Percentiles rank a stretch among this genome's conserved stretches.
These are phyloP conservation scores for Funneliformis mosseae DNA, from an alignment of 192 early-diverging fungal genomes.

Conservation along the genomic window DNA sequence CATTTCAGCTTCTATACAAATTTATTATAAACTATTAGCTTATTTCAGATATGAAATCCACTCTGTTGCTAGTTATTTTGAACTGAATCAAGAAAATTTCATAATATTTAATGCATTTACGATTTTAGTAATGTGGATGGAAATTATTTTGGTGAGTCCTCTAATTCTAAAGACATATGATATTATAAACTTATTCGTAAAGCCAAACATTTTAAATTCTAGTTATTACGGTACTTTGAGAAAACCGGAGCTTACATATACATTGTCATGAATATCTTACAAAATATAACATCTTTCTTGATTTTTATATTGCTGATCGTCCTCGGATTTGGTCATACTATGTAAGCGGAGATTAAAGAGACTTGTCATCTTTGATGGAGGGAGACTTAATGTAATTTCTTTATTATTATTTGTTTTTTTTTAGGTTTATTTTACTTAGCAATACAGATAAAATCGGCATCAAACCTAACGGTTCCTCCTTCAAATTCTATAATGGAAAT, in stretches of 20 bases:
- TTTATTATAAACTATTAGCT: neutral
- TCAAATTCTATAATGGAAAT: neutral
- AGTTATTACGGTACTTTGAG: neutral
- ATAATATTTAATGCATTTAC: neutral
- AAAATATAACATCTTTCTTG: neutral
- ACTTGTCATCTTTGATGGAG: no score
- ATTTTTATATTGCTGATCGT: neutral
- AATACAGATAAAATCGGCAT: neutral
- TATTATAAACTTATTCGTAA: neutral
- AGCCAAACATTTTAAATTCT: neutral
- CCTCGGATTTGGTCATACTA: conserved; percentile 8
- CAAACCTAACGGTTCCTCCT: neutral
- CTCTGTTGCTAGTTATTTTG: neutral
- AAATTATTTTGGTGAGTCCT: neutral
- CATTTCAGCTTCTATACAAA: neutral
- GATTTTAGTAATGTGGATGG: neutral
- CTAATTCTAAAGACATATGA: neutral
- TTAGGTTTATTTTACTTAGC: neutral
- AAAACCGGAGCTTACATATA: neutral
- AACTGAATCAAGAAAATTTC: neutral
- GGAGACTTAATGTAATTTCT: neutral
- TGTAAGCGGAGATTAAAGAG: neutral
- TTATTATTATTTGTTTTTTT: neutral
- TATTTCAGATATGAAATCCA: neutral
- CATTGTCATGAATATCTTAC: neutral